These are phyloP conservation scores for Marchantia polymorpha DNA, from an alignment of 225 moss, liverwort and hornwort genomes.

Conservation along the genomic window DNA sequence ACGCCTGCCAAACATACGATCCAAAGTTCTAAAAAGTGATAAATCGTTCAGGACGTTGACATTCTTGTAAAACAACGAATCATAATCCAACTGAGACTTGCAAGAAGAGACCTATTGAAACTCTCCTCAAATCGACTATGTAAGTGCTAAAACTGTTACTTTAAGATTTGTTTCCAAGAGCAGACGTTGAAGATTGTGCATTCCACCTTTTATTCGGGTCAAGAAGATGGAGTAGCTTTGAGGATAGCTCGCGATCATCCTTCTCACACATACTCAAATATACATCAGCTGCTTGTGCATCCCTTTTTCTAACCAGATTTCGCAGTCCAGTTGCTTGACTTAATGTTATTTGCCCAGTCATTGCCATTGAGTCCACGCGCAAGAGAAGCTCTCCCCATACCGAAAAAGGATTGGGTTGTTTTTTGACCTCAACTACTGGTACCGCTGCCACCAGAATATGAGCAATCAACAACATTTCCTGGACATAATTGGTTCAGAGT, in stretches of 20 bases:
- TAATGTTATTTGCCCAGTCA: conserved; percentile 54
- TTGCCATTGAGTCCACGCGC: conserved; percentile 59
- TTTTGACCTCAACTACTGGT: conserved; percentile 4
- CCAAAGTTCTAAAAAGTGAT: neutral
- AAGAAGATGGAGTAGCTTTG: conserved; percentile 47
- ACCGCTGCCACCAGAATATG: conserved; percentile 20
- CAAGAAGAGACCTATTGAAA: neutral
- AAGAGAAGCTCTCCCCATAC: conserved; percentile 69
- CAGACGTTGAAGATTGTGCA: neutral
- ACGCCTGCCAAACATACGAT: conserved; percentile 37
- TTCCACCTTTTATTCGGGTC: conserved; percentile 50
- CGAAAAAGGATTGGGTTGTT: conserved; percentile 29
- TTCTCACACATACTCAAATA: conserved; percentile 39
- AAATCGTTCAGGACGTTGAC: neutral
- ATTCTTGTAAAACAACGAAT: neutral
- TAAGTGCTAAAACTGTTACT: neutral
- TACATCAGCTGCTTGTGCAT: conserved; percentile 69
- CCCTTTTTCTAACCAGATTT: conserved; percentile 56
- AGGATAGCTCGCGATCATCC: conserved; percentile 53
- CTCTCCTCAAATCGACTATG: neutral
- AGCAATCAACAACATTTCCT: neutral
- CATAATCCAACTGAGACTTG: neutral
- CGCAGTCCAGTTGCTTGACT: conserved; percentile 56
- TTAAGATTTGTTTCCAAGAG: neutral
- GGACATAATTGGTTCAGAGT: neutral